These are phyloP conservation scores for Meredithiella fracta DNA, from an alignment of 2,329 filamentous ascomycete species.

Conservation along the genomic window DNA sequence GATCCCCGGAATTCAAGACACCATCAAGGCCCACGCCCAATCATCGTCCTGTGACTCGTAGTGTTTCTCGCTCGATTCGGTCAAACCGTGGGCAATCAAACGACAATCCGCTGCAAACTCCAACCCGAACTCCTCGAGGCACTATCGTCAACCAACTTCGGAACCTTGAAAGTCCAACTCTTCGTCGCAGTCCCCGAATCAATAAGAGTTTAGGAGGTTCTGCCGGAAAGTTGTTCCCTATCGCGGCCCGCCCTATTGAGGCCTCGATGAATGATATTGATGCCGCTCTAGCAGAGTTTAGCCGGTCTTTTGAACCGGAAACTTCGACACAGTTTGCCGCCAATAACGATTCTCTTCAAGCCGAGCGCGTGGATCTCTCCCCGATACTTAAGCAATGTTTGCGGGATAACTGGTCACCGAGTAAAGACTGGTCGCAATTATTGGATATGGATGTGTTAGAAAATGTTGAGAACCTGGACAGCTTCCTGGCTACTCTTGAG, in stretches of 20 bases:
- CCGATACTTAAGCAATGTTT: slow-evolving; percentile 5
- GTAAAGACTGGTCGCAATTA: slow-evolving; percentile 8
- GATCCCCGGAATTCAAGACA: slow-evolving; percentile 39
- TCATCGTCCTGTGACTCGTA: slow-evolving; percentile 44
- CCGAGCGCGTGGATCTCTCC: background rate
- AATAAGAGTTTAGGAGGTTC: slow-evolving; percentile 6
- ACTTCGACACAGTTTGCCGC: background rate
- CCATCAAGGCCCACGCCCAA: slow-evolving; percentile 45
- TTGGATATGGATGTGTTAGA: slow-evolving; percentile 7
- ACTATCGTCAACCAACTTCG: slow-evolving; percentile 17
- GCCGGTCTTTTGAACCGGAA: slow-evolving; percentile 7
- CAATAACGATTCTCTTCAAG: background rate
- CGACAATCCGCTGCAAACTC: slow-evolving; percentile 31
- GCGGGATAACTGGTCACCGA: slow-evolving; percentile 8
- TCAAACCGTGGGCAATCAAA: slow-evolving; percentile 31
- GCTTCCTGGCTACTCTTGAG: background rate
- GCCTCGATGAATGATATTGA: slow-evolving; percentile 13
- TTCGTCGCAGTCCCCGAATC: slow-evolving; percentile 29
- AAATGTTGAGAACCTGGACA: background rate
- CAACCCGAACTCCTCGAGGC: slow-evolving; percentile 27
- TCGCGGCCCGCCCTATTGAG: slow-evolving; percentile 1
- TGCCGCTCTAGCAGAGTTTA: slow-evolving; percentile 13
- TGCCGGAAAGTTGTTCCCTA: slow-evolving; percentile 3
- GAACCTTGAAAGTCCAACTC: slow-evolving; percentile 20
- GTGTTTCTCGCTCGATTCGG: slow-evolving; percentile 40